phyloP scores from a whole-genome alignment of 805 yeast genomes.

The Candida cerambycidarum region DNA sequence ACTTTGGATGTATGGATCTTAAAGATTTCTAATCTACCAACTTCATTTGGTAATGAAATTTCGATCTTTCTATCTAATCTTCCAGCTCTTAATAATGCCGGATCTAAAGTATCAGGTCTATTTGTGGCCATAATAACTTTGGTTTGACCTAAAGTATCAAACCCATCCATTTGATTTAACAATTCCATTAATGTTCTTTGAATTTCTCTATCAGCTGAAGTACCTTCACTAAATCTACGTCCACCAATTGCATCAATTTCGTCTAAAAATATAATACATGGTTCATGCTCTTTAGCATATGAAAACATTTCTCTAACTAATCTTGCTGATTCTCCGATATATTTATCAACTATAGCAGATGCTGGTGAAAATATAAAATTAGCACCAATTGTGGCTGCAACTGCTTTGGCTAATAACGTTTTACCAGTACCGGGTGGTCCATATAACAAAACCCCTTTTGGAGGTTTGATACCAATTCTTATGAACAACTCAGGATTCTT shows the following conservation, averaged over 20 bases:
- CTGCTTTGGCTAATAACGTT: constrained; percentile 93
- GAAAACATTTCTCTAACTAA: constrained; percentile 97
- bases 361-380: constrained; percentile 98
- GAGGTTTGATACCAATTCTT: constrained; percentile 98
- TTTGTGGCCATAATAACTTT: constrained; percentile 99
- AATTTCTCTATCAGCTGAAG: constrained; percentile 97
- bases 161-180: constrained; percentile 97
- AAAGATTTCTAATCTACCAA: constrained; percentile 89
- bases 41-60: constrained; percentile 93
- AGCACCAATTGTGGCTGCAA: constrained; percentile 98
- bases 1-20: constrained; percentile 88
- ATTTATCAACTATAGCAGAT: constrained; percentile 95
- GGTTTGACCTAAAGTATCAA: constrained; percentile 93
- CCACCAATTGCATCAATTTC: constrained; percentile 99
- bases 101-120: constrained; percentile 97
- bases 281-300: constrained; percentile 96
- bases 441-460: constrained; percentile 92
- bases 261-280: constrained; percentile 97
- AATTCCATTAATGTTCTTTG: constrained; percentile 97
- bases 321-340: constrained; percentile 97
- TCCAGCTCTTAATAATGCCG: constrained; percentile 96
- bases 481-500: constrained; percentile 95
- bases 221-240: constrained; percentile 95
- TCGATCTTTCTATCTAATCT: constrained; percentile 96
- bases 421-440: constrained; percentile 99